Percentiles rank a stretch among this genome's conserved stretches.
phyloP scores from a whole-genome alignment of 306 rosid genomes.

The Albizia julibrissin region DNA sequence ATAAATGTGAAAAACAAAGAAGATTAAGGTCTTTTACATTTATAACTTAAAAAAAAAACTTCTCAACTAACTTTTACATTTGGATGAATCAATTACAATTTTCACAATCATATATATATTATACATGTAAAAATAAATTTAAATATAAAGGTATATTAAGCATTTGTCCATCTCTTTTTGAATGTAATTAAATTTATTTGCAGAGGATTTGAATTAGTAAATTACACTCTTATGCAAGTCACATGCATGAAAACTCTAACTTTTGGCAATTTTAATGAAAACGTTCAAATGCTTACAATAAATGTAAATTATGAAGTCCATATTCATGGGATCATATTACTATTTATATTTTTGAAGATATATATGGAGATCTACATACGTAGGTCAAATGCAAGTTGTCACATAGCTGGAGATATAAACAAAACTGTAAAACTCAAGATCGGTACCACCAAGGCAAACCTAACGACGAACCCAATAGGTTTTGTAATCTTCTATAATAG shows the following conservation, averaged over 20 bases:
- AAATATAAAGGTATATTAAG: too few relatives aligned
- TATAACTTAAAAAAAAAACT: too few relatives aligned
- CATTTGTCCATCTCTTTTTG: not conserved
- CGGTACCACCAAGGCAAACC: constrained; percentile 48
- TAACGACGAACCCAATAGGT: constrained; percentile 50
- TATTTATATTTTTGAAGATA: not conserved
- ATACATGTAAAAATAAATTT: too few relatives aligned
- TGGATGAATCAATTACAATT: too few relatives aligned
- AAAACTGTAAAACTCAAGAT: constrained; percentile 21
- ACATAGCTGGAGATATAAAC: constrained; percentile 29
- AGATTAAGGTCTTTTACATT: not conserved
- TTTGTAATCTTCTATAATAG: constrained; percentile 24
- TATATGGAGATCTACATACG: not conserved
- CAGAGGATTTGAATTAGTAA: not conserved
- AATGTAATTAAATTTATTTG: not conserved
- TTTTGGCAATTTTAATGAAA: too few relatives aligned
- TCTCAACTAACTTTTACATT: too few relatives aligned
- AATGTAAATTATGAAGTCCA: too few relatives aligned
- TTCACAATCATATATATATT: too few relatives aligned
- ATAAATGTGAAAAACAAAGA: too few relatives aligned
- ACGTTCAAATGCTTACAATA: too few relatives aligned
- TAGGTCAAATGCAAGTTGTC: not conserved
- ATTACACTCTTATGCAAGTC: not conserved
- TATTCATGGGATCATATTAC: too few relatives aligned
- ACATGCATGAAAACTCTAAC: not conserved